Conservation (phyloP, 2,329 filamentous ascomycete species). For the Trichoderma sp. region DNA sequence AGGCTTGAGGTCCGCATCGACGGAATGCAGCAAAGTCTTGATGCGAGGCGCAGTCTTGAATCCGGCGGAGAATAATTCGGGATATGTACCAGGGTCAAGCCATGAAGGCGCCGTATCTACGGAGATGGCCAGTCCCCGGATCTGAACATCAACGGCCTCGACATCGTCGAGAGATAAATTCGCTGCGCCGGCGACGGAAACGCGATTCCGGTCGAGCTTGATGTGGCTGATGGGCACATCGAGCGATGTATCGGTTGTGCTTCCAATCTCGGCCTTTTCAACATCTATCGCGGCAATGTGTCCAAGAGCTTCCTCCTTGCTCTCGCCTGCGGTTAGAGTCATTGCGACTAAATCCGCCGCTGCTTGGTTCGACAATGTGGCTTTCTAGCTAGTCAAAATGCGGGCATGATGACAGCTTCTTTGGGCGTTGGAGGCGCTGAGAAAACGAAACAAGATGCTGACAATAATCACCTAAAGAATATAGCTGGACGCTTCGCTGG, state of each 20-base stretch:
- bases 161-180: constrained; percentile 53
- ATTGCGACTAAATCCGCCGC: not conserved
- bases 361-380: not conserved
- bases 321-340: not conserved
- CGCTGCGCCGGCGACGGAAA: constrained; percentile 38
- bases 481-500: not conserved
- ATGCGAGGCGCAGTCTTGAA: constrained; percentile 40
- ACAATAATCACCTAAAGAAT: not conserved
- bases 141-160: constrained; percentile 54
- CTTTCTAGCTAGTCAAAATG: not conserved
- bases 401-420: not conserved
- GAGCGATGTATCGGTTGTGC: constrained; percentile 36
- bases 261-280: constrained; percentile 37
- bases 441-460: not conserved
- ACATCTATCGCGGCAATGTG: constrained; percentile 24
- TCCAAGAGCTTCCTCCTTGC: not conserved
- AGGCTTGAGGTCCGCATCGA: constrained; percentile 63
- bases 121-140: constrained; percentile 55
- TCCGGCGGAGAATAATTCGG: constrained; percentile 41
- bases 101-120: constrained; percentile 61
- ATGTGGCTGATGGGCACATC: constrained; percentile 26
- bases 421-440: not conserved
- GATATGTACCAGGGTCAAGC: constrained; percentile 50
- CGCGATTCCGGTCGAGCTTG: constrained; percentile 26
- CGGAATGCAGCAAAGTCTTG: constrained; percentile 61